Base-by-base conservation (phyloP, 2,329 filamentous ascomycete species). In the Cylindrodendrum hubeiense region DNA sequence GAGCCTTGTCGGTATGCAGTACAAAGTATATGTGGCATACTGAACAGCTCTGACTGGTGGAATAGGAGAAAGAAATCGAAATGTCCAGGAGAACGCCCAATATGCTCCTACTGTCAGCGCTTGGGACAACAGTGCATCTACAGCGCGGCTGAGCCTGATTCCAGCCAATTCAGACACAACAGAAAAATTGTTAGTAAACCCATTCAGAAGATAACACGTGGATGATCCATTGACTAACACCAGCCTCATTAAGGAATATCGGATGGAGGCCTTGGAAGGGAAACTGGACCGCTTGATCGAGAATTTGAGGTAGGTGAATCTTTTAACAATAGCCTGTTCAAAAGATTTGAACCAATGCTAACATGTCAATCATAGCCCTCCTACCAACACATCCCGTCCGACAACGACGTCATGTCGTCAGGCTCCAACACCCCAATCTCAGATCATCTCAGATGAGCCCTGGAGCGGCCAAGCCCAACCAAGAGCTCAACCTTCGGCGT, bases 241-340 rank as follows among this genome's bases (percentile, higher is more conserved):
- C 28, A 26, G 22, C 12, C 5, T 5, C 28, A n/a, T 8, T 73
- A 78, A 72, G 75, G 74, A 22, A 76, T 78, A 67, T 66, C 80
- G 63, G 13, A 74, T 82, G 53, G 75, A 78, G 49, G 76, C 73
- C 26, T 64, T 83, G 33, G 67, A 69, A 62, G 66, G 66, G 10
- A 72, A 74, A 37, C 56, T 74, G 67, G 70, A 72, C 47, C 66
- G 63, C 12, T 53, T 74, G 5, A 70, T 74, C 22, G 58, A 71
- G 30, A 65, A 65, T n/a, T 54, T 72, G 10, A 70, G 59, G 70
- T 68, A 17, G 3, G 21, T 26, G 13, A 26, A 8, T 17, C n/a
- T 19, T n/a, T 17, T 5, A 39, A 39, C 8, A 8, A 17, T 19
- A 6, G 37, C 1, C 46, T 13, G 58, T 19, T 19, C 21, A 17